phyloP scores from a whole-genome alignment of 148 eudicot species.

The Chenopodium quinoa region DNA sequence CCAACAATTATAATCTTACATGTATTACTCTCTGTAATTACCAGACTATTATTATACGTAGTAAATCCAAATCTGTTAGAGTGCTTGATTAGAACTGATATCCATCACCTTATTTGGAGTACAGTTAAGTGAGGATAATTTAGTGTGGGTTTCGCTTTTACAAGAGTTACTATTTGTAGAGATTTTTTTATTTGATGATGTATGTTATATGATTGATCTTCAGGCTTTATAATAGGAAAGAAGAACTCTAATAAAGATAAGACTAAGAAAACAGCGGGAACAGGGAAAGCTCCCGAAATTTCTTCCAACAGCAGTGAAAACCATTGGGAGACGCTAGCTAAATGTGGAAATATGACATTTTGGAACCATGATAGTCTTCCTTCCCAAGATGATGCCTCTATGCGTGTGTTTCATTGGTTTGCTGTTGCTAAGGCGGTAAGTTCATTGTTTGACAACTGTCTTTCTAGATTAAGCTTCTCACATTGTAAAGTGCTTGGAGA shows the following conservation, averaged over 20 bases:
- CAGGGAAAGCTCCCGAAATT: constrained; percentile 31
- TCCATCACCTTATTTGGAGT: not conserved
- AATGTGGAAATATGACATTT: constrained; percentile 52
- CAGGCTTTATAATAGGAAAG: constrained; percentile 87
- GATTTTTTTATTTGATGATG: not conserved
- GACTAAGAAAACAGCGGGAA: constrained; percentile 34
- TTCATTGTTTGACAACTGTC: constrained; percentile 5
- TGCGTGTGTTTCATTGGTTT: constrained; percentile 85
- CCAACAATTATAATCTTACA: not conserved
- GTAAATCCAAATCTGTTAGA: not conserved
- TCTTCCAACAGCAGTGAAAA: constrained; percentile 32
- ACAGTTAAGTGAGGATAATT: too few species aligned
- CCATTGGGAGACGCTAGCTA: constrained; percentile 70
- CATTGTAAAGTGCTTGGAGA: not conserved
- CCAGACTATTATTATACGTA: not conserved
- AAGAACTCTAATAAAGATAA: constrained; percentile 36
- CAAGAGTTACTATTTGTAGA: not conserved
- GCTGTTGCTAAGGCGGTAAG: constrained; percentile 87
- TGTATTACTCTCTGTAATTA: not conserved
- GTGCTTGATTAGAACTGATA: not conserved
- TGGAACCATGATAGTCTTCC: constrained; percentile 96
- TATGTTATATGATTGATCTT: constrained; percentile 4
- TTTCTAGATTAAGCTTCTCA: not conserved
- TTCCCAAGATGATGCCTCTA: constrained; percentile 73
- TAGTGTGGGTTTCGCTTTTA: not conserved